Evolutionary conservation across 305 asterid species (phyloP).

Genomic region (Fraxinus albicans): DNA sequence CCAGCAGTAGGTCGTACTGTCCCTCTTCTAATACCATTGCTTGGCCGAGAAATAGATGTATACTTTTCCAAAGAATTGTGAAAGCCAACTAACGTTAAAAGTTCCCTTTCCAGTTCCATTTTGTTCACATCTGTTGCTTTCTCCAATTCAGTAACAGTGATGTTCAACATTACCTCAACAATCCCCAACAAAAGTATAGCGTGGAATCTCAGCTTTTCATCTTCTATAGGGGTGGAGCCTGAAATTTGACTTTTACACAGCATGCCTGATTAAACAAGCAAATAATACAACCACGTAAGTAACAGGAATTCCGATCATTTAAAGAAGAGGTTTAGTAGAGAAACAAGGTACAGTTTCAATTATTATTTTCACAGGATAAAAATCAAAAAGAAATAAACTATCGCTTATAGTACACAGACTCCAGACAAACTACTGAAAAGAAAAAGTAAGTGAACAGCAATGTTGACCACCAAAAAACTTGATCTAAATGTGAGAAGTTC

Average conservation of each 20-base stretch:
- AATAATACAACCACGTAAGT: conserved; percentile 19
- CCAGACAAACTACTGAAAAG: conserved; percentile 11
- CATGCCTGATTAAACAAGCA: conserved; percentile 58
- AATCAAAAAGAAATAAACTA: neutral
- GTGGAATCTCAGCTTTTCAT: conserved; percentile 51
- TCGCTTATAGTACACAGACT: neutral
- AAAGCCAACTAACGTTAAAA: conserved; percentile 53
- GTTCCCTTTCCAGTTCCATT: conserved; percentile 60
- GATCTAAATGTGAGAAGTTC: conserved; percentile 18
- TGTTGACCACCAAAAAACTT: neutral
- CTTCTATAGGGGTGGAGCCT: conserved; percentile 43
- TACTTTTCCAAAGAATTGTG: conserved; percentile 49
- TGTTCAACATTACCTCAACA: conserved; percentile 66
- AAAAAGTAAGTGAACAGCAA: neutral
- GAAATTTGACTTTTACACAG: conserved; percentile 49
- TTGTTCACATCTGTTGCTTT: conserved; percentile 53
- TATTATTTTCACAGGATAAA: neutral
- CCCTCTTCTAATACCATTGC: conserved; percentile 41
- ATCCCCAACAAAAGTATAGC: conserved; percentile 62
- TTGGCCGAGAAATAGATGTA: conserved; percentile 33
- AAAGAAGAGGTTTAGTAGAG: neutral
- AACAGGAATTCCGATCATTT: neutral
- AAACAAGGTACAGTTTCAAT: neutral
- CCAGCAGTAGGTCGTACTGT: conserved; percentile 38
- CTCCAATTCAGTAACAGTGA: conserved; percentile 54